These are phyloP conservation scores for Amauroascus verrucosus DNA, from an alignment of 2,329 filamentous ascomycete genomes.

Conservation along the genomic window DNA sequence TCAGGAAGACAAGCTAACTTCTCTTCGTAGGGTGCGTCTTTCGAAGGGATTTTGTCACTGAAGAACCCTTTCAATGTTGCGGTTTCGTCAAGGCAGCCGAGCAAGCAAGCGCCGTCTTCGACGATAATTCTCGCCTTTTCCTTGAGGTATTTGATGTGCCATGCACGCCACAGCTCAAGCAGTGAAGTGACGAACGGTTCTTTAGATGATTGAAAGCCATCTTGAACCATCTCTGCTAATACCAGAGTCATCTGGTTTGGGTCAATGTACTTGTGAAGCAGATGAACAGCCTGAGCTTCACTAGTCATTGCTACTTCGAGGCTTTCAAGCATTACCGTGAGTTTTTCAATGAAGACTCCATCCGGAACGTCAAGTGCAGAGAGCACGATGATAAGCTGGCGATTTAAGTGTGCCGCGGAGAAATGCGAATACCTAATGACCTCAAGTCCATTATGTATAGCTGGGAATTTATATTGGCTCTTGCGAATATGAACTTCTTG, in stretches of 20 bases:
- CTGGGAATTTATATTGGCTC: conserved; percentile 80
- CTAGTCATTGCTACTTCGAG: conserved; percentile 62
- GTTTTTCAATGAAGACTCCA: conserved; percentile 55
- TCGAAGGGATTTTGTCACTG: conserved; percentile 33
- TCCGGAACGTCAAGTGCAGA: conserved; percentile 64
- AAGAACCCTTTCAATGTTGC: conserved; percentile 62
- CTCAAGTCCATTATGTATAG: conserved; percentile 62
- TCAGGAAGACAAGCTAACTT: conserved; percentile 56
- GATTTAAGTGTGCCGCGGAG: conserved; percentile 70
- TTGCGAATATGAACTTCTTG: conserved; percentile 66
- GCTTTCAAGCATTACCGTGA: conserved; percentile 55
- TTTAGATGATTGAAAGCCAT: conserved; percentile 61
- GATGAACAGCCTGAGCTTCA: conserved; percentile 51
- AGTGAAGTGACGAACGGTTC: conserved; percentile 79
- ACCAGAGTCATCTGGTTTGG: conserved; percentile 68
- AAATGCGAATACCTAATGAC: conserved; percentile 72
- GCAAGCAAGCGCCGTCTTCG: conserved; percentile 71
- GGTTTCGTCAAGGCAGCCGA: conserved; percentile 84
- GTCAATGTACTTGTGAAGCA: conserved; percentile 69
- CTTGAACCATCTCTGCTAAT: conserved; percentile 64
- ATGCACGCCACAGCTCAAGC: conserved; percentile 74
- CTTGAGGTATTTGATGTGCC: conserved; percentile 80
- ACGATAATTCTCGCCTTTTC: conserved; percentile 83
- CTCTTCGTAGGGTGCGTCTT: conserved; percentile 29
- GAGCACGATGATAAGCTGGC: conserved; percentile 81